Evolutionary conservation across 1,139 yeast genomes (phyloP).

Genomic region (Candida gigantensis): DNA sequence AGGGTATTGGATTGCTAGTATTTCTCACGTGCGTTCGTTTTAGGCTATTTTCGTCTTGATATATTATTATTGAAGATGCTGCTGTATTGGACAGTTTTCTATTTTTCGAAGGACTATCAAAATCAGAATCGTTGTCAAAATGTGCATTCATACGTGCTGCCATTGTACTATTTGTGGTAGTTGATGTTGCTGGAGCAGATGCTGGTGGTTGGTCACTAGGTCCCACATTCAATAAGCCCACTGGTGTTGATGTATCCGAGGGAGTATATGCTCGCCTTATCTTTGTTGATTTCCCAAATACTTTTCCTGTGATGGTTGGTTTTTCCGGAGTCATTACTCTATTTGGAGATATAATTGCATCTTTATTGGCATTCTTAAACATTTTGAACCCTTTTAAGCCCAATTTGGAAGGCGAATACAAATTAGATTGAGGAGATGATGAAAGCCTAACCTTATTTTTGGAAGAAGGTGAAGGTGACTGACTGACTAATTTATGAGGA

Average conservation of each 20-base stretch:
- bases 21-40: slow-evolving; percentile 3
- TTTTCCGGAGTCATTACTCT: slow-evolving; percentile 21
- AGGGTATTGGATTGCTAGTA: slow-evolving; percentile 4
- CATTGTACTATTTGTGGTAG: slow-evolving; percentile 6
- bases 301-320: slow-evolving; percentile 18
- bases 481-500: slow-evolving; percentile 49
- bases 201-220: slow-evolving; percentile 21
- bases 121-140: slow-evolving; percentile 28
- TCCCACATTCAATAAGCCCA: slow-evolving; percentile 8
- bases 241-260: slow-evolving; percentile 16
- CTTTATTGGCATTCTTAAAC: slow-evolving; percentile 35
- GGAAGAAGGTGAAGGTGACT: slow-evolving; percentile 47
- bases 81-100: slow-evolving; percentile 28
- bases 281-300: slow-evolving; percentile 20
- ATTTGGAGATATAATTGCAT: slow-evolving; percentile 37
- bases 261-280: slow-evolving; percentile 16
- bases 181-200: slow-evolving; percentile 19
- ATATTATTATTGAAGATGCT: slow-evolving; percentile 18
- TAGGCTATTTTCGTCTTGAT: slow-evolving; percentile 18
- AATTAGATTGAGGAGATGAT: slow-evolving; percentile 16
- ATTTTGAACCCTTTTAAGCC: slow-evolving; percentile 35
- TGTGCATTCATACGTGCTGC: slow-evolving; percentile 9
- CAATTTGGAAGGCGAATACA: slow-evolving; percentile 34
- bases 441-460: slow-evolving; percentile 12
- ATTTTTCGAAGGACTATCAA: slow-evolving; percentile 38